phyloP scores from a whole-genome alignment of 352 stramenopile species.

The Pythium pyrilobum region DNA sequence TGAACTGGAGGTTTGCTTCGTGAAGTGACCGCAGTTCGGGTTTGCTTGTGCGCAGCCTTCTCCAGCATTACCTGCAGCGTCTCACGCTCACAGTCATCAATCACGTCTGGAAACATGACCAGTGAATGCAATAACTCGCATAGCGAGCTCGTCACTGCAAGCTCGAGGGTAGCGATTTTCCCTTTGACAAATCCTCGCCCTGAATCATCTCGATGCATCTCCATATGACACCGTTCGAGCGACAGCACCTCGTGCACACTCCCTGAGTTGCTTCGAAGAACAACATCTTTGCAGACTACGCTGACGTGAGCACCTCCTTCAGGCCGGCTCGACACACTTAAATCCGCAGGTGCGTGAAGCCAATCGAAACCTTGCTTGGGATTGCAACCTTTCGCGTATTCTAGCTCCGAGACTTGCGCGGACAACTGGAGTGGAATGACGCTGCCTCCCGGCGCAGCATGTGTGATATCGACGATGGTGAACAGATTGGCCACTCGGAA shows the following conservation, averaged over 20 bases:
- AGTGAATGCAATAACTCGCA: constrained; percentile 19
- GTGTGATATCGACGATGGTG: neutral
- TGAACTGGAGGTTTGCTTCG: constrained; percentile 4
- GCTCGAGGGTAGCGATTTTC: neutral
- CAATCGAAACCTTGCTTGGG: neutral
- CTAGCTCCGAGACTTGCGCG: neutral
- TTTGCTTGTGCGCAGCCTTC: neutral
- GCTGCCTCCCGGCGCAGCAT: neutral
- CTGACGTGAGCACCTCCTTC: neutral
- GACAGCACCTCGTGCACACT: neutral
- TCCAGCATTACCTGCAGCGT: constrained; percentile 12
- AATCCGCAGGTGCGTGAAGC: no score
- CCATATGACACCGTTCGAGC: neutral
- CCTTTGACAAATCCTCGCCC: constrained; percentile 6
- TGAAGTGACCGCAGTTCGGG: neutral
- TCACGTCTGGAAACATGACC: constrained; percentile 12
- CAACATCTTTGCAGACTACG: constrained; percentile 10
- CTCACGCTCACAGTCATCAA: constrained; percentile 11
- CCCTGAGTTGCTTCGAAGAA: neutral
- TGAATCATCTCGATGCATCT: constrained; percentile 7
- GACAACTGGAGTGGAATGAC: neutral
- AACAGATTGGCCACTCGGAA: neutral
- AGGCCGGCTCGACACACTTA: neutral
- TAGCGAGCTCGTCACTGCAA: constrained; percentile 3
- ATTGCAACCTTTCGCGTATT: neutral